Evolutionary conservation across 345 rosid genomes (phyloP).

Genomic region (Pistacia vera): DNA sequence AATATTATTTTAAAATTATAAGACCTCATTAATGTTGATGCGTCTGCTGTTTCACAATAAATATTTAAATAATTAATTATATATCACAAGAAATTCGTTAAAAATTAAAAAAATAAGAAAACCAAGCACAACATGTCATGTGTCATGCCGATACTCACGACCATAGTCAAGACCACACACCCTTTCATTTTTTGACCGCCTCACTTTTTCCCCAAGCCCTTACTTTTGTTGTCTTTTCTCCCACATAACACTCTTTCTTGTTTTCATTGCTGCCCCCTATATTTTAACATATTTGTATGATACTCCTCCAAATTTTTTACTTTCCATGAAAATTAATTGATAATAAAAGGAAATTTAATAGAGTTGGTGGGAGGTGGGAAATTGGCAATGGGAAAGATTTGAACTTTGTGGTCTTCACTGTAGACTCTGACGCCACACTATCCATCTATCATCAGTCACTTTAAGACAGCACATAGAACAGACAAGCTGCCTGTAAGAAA

Average conservation of each 20-base stretch:
- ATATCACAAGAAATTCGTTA: too few relatives aligned
- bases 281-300: background rate
- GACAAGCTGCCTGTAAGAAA: background rate
- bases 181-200: background rate
- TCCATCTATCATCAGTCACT: background rate
- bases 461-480: constrained; percentile 1
- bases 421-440: background rate
- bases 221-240: background rate
- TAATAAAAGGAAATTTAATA: too few relatives aligned
- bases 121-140: too few relatives aligned
- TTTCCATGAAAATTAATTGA: too few relatives aligned
- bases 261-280: background rate
- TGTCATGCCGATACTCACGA: background rate
- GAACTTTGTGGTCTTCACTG: background rate
- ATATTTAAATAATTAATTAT: too few relatives aligned
- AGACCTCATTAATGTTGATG: too few relatives aligned
- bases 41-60: too few relatives aligned
- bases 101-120: background rate
- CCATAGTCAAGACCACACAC: background rate
- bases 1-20: too few relatives aligned
- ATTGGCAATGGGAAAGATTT: background rate
- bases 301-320: background rate
- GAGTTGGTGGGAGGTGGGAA: background rate
- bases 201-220: background rate
- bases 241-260: background rate